Evolutionary conservation across 1,139 yeast species (phyloP).

Genomic region (Spathaspora sp.): DNA sequence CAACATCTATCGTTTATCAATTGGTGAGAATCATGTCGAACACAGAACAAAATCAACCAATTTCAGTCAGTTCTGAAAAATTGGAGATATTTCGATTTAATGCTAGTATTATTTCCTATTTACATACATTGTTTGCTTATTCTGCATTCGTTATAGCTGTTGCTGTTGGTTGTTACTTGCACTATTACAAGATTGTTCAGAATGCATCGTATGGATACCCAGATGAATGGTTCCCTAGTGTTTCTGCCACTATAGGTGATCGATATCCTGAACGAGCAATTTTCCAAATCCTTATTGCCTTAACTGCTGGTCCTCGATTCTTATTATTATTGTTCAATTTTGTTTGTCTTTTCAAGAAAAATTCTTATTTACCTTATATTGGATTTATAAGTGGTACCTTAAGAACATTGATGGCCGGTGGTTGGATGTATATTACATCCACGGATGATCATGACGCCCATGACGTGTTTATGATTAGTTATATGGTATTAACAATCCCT

Average conservation of each 20-base stretch:
- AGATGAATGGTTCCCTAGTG: conserved; percentile 98
- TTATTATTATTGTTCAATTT: conserved; percentile 64
- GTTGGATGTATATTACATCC: conserved; percentile 96
- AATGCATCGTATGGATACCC: conserved; percentile 90
- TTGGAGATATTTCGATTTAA: conserved; percentile 33
- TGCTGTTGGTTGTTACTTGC: conserved; percentile 68
- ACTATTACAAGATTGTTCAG: conserved; percentile 81
- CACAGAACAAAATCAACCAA: conserved; percentile 4
- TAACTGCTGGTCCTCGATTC: conserved; percentile 87
- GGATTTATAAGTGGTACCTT: conserved; percentile 60
- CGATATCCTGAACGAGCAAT: conserved; percentile 92
- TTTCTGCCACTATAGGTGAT: conserved; percentile 95
- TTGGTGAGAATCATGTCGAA: conserved; percentile 7
- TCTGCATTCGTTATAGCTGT: conserved; percentile 76
- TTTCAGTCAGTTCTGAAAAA: conserved; percentile 2
- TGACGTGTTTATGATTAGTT: conserved; percentile 90
- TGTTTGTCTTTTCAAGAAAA: conserved; percentile 37
- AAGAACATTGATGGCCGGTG: conserved; percentile 94
- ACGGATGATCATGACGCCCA: conserved; percentile 97
- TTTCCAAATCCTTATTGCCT: conserved; percentile 79
- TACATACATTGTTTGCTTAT: conserved; percentile 71
- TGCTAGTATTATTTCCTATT: conserved; percentile 63
- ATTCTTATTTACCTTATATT: conserved; percentile 41
- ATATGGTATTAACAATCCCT: conserved; percentile 85
- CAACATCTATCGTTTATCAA: neutral